Percentiles rank a stretch among this genome's conserved stretches.
These are phyloP conservation scores for Annulohypoxylon nitens DNA, from an alignment of 495 filamentous ascomycete genomes.

Conservation along the genomic window DNA sequence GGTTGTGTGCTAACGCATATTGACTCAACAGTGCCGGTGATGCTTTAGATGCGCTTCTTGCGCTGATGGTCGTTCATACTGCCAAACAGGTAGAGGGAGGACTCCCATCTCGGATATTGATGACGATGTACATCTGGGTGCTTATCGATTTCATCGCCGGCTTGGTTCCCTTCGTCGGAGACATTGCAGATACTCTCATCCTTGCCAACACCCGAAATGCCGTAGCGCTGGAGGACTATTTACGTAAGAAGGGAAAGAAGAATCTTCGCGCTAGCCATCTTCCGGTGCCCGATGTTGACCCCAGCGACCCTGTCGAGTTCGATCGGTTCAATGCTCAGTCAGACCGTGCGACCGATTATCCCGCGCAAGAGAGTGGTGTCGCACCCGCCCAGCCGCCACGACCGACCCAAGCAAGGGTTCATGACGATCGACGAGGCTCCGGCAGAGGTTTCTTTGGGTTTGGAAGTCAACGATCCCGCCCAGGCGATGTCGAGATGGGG, in stretches of 20 bases:
- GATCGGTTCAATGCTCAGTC: constrained; percentile 52
- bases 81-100: constrained; percentile 78
- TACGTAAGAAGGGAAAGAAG: constrained; percentile 70
- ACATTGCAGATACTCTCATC: constrained; percentile 75
- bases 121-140: constrained; percentile 83
- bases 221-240: constrained; percentile 76
- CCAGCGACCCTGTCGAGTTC: constrained; percentile 59
- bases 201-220: constrained; percentile 83
- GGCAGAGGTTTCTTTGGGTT: constrained; percentile 54
- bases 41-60: constrained; percentile 74
- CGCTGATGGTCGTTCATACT: constrained; percentile 75
- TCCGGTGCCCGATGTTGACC: constrained; percentile 53
- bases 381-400: constrained; percentile 34
- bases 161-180: constrained; percentile 86
- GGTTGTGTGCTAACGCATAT: constrained; percentile 22
- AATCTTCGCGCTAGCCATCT: constrained; percentile 53
- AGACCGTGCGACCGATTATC: constrained; percentile 32
- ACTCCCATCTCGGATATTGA: constrained; percentile 67
- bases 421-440: constrained; percentile 37
- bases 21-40: constrained; percentile 74
- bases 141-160: constrained; percentile 83
- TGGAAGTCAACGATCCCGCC: constrained; percentile 52
- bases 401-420: constrained; percentile 40
- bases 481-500: constrained; percentile 54
- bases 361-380: constrained; percentile 43